Base-by-base conservation (phyloP, 208 protist species). In the Perkinsela sp. region DNA sequence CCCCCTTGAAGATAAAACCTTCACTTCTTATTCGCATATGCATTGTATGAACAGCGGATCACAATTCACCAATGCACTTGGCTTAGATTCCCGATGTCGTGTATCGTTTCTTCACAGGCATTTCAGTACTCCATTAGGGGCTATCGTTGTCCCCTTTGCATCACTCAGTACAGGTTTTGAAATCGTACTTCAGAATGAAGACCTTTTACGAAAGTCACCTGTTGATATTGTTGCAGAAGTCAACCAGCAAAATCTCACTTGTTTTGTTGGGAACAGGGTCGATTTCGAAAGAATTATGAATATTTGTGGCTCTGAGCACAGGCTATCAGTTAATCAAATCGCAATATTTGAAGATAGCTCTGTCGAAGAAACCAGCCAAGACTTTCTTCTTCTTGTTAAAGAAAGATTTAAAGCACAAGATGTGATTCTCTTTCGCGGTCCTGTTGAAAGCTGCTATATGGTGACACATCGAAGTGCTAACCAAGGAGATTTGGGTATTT, bases 11-110 rank as follows among this genome's bases (percentile, higher is more conserved):
- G 86, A 92, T 75, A 88, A 89, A 69, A 73, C 87, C 66, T 82
- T 90, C 75, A 77, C 89, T 68, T 84, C 80, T 30, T 92, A 80
- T 74, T 87, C 83, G 0, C 86, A 92, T 72, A 78, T 82, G 67
- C 87, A 90, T 73, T 92, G 86, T 75, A 75, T 85, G 30, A 92
- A 92, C 70, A 84, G 84, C 30, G 86, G 86, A n/a, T 89, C 85
- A 67, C 66, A 90, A 48, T 85, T 92, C 75, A 78, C 76, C 48
- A 79, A 88, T 66, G 72, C 90, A 30, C 78, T 90, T 77, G 28
- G 77, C 28, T 79, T 92, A 68, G 84, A 82, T 77, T 83, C 83
- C 1, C 82, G 89, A 74, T 88, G 82, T 31, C 86, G 86, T 48
- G 89, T 92, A 75, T 83, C 82, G 29, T 81, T 89, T 48, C 88